Evolutionary conservation across 2,329 filamentous ascomycete species (phyloP), one percentile per base, ranked within the genome.

Genomic region (Daldinia sp.): DNA sequence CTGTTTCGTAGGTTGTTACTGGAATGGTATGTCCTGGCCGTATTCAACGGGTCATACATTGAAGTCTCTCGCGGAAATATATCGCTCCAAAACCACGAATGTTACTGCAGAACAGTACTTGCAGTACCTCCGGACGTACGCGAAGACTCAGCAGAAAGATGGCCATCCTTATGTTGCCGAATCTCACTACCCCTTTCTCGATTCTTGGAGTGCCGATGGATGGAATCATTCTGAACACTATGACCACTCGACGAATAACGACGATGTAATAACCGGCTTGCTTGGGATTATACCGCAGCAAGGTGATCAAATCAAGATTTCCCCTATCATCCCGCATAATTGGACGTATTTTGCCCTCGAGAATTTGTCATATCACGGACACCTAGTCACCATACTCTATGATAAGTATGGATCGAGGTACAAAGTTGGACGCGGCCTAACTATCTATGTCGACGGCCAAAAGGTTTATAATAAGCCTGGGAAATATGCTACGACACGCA

Each of bases 11-110:
- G 73, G 78, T 57, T 81, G 79, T 63, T 75, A 74, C 53, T 82
- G 79, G 80, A 75, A 81, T 55, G 79, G 80, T 1, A 77, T 78
- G 63, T 79, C 76, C n/a, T 82, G 80, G 80, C 79, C 80, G 2
- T 82, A 76, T 63, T 76, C 77, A 2, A 81, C 79, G 1, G 68
- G 75, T 3, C 76, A 80, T 56, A 79, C 75, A 11, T 72, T 81
- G 4, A 76, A 76, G 13, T 78, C 79, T 0, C 72, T 81, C 10
- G 79, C 77, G 11, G 70, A 70, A 3, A 76, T 77, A 62, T 72
- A 79, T 67, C 66, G 73, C 54, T 68, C 72, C 56, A 54, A 66
- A 21, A 75, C 67, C 63, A 76, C 69, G 25, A 72, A 77, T 49
- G 70, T 76, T 19, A 79, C 76, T 0, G 68, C 75, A 0, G 72